Base-by-base conservation (phyloP, 2,329 filamentous ascomycete genomes). In the Saccharata proteae region DNA sequence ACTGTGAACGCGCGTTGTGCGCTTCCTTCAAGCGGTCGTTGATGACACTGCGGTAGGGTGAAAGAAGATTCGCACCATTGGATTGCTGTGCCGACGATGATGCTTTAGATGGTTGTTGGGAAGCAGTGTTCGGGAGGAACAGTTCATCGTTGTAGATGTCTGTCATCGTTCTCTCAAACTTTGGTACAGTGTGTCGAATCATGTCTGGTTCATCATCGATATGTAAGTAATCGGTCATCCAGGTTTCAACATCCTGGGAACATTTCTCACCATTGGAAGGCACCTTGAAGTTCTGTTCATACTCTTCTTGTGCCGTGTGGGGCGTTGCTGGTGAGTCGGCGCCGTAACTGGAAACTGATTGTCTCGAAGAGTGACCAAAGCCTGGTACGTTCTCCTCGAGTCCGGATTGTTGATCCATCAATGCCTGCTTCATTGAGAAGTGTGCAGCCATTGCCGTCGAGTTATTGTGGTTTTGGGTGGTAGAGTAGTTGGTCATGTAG, bases 121-220 rank as follows among this genome's bases (percentile, higher is more conserved):
- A 35, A 1, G 69, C 69, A 46, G 76, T 65, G 38, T 76, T 74
- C 43, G 80, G 77, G 44, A 78, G 85, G 63, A 82, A 93, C 1
- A 93, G 68, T 53, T 90, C 83, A 52, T 93, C 86, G 45, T 74
- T 70, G 48, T 81, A 88, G 29, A 83, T 70, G 48, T 92, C 84
- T 12, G 84, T 88, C 59, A 90, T 83, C 1, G 85, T 90, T 35
- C 84, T 71, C 43, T 85, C 78, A 40, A 93, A 70, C 57, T 88
- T 90, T 16, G 85, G 80, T 41, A 72, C 52, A 11, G 46, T 42
- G 20, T 41, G 38, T 30, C 53, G 54, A 39, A 51, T 43, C 36
- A 52, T 67, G 58, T 73, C 68, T 74, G 65, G 46, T 55, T 62
- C 54, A 49, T 61, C 55, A 58, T 65, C 58, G 53, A 65, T 59